These are phyloP conservation scores for Ziziphus jujuba DNA, from an alignment of 306 rosid genomes.

Conservation along the genomic window DNA sequence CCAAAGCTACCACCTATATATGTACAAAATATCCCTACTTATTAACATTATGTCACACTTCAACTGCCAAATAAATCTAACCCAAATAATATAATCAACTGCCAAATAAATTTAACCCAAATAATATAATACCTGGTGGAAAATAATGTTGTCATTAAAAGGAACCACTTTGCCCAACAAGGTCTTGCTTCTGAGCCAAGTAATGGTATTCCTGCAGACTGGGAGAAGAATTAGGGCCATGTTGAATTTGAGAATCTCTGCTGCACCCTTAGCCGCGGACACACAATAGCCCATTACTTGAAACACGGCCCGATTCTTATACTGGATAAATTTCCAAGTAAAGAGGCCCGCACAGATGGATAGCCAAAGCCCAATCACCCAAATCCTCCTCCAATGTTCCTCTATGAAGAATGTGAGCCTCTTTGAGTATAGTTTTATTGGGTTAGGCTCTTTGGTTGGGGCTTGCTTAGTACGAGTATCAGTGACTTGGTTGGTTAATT, in stretches of 20 bases:
- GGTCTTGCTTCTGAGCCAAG: conserved; percentile 80
- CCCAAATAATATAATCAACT: too few relatives aligned
- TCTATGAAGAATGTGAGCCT: conserved; percentile 54
- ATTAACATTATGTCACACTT: too few relatives aligned
- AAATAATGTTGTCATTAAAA: conserved; percentile 83
- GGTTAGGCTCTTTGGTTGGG: conserved; percentile 76
- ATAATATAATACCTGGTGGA: conserved; percentile 96
- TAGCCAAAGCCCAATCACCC: conserved; percentile 70
- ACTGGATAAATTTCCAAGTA: conserved; percentile 81
- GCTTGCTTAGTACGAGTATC: conserved; percentile 61
- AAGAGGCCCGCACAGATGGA: conserved; percentile 62
- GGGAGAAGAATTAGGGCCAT: conserved; percentile 85
- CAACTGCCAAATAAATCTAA: too few relatives aligned
- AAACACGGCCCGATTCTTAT: conserved; percentile 63
- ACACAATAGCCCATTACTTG: conserved; percentile 86
- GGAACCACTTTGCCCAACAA: conserved; percentile 63
- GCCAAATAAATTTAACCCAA: too few relatives aligned
- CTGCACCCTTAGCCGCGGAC: conserved; percentile 74
- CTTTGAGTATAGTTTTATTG: conserved; percentile 45
- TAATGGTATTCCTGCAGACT: conserved; percentile 82
- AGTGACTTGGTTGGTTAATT: conserved; percentile 49
- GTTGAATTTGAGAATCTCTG: conserved; percentile 86
- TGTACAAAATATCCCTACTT: too few relatives aligned
- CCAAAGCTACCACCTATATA: conserved; percentile 81
- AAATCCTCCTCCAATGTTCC: conserved; percentile 79